These are phyloP conservation scores for Fusarium sp. DNA, from an alignment of 2,329 filamentous ascomycete species.

Conservation along the genomic window DNA sequence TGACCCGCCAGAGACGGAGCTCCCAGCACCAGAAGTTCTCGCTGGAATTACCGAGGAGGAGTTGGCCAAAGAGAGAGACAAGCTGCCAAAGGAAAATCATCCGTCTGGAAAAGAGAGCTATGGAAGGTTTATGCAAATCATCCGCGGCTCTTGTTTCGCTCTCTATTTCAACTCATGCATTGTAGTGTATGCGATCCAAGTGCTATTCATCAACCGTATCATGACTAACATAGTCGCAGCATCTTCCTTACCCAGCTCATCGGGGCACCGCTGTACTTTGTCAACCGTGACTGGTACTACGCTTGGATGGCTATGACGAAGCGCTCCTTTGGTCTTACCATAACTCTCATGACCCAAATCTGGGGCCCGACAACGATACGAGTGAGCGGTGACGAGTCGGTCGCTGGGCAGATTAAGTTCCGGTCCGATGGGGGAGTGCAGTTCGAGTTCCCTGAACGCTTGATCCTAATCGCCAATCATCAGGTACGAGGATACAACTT, in stretches of 20 bases:
- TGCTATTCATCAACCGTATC: background rate
- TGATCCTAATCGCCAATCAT: conserved; percentile 89
- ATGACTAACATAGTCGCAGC: conserved; percentile 51
- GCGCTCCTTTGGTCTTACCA: conserved; percentile 81
- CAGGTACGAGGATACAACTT: conserved; percentile 64
- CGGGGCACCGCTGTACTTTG: conserved; percentile 78
- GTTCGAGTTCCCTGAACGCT: conserved; percentile 82
- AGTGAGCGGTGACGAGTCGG: conserved; percentile 84
- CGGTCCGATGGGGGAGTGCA: conserved; percentile 78
- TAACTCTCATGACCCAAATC: conserved; percentile 84
- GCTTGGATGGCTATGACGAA: conserved; percentile 90
- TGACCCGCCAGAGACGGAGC: conserved; percentile 39
- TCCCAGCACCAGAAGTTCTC: conserved; percentile 48
- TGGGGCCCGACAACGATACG: conserved; percentile 87
- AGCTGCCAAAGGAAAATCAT: conserved; percentile 50
- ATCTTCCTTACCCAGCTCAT: conserved; percentile 79
- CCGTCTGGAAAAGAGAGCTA: conserved; percentile 67
- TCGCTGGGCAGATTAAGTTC: conserved; percentile 77
- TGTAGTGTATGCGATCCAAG: conserved; percentile 62
- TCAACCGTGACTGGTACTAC: conserved; percentile 83
- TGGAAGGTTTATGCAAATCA: conserved; percentile 59
- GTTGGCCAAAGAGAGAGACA: conserved; percentile 9
- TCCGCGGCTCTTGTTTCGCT: conserved; percentile 63
- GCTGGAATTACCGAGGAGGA: conserved; percentile 39
- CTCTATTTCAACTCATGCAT: conserved; percentile 64